These are phyloP conservation scores for Apophysomyces trapeziformis DNA, from an alignment of 371 early-diverging fungal species.

Conservation along the genomic window DNA sequence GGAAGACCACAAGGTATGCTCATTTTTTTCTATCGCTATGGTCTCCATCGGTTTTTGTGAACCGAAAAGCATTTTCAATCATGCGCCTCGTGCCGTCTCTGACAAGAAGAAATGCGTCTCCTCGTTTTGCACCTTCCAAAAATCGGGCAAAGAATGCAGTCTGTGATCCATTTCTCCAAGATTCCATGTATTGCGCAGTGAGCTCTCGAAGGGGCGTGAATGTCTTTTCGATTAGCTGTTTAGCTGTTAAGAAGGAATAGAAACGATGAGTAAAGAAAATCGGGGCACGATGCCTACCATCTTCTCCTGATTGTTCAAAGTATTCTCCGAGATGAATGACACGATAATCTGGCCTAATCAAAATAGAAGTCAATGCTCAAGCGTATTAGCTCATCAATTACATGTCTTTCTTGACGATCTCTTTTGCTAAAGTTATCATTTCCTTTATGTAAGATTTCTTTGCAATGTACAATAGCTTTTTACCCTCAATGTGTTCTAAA, in stretches of 20 bases:
- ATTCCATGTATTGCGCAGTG: conserved; percentile 14
- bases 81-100: conserved; percentile 31
- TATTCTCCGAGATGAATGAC: conserved; percentile 27
- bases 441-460: conserved; percentile 1
- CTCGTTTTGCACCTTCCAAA: conserved; percentile 21
- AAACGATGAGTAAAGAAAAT: conserved; percentile 6
- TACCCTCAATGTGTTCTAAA: conserved; percentile 5
- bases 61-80: conserved; percentile 13
- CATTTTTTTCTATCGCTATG: conserved; percentile 13
- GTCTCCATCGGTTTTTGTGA: conserved; percentile 14
- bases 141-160: conserved; percentile 5
- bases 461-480: background rate
- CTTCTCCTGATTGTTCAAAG: conserved; percentile 26
- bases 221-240: conserved; percentile 18
- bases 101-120: conserved; percentile 32
- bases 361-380: background rate
- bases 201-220: conserved; percentile 28
- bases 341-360: conserved; percentile 26
- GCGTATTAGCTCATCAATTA: conserved; percentile 9
- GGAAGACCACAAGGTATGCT: background rate
- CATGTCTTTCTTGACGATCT: conserved; percentile 23
- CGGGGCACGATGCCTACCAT: conserved; percentile 20
- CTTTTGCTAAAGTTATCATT: conserved; percentile 17
- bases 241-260: conserved; percentile 16
- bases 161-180: conserved; percentile 2